Evolutionary conservation across 2,329 filamentous ascomycete species (phyloP).

Genomic region (Hawksworthiomyces lignivorus): DNA sequence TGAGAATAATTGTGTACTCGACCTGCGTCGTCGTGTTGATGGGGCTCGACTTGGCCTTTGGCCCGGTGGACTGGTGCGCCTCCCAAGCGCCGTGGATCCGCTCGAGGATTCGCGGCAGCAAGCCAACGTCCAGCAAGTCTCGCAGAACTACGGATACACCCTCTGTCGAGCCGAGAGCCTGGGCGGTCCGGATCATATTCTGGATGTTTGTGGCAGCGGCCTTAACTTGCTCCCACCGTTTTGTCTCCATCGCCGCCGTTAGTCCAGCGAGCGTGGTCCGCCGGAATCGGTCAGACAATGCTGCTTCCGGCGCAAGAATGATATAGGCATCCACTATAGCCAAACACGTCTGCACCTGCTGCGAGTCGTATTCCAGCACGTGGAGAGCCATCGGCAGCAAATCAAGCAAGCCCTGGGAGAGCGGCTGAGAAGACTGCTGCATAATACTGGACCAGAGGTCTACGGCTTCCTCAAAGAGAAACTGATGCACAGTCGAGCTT

Average conservation of each 20-base stretch:
- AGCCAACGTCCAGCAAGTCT: slow-evolving; percentile 56
- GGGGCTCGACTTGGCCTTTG: slow-evolving; percentile 53
- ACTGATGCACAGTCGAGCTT: slow-evolving; percentile 65
- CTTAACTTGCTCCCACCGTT: slow-evolving; percentile 50
- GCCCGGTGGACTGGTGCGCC: slow-evolving; percentile 74
- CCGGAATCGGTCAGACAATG: slow-evolving; percentile 49
- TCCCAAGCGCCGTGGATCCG: slow-evolving; percentile 62
- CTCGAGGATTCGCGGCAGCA: slow-evolving; percentile 56
- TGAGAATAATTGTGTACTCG: slow-evolving; percentile 78
- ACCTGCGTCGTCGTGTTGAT: slow-evolving; percentile 71
- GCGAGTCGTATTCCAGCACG: slow-evolving; percentile 58
- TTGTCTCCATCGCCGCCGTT: slow-evolving; percentile 41
- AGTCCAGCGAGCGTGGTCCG: slow-evolving; percentile 42
- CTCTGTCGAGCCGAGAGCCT: slow-evolving; percentile 51
- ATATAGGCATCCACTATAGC: slow-evolving; percentile 64
- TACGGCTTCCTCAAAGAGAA: slow-evolving; percentile 84
- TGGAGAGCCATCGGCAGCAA: slow-evolving; percentile 58
- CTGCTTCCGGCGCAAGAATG: slow-evolving; percentile 59
- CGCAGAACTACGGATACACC: slow-evolving; percentile 57
- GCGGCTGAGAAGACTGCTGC: slow-evolving; percentile 54
- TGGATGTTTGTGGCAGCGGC: slow-evolving; percentile 56
- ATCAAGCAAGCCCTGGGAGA: slow-evolving; percentile 53
- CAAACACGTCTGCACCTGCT: slow-evolving; percentile 54
- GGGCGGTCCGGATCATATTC: slow-evolving; percentile 54
- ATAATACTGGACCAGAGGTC: slow-evolving; percentile 80